Evolutionary conservation across 106 monocot species (phyloP), one percentile per base, ranked within the genome.

Genomic region (Platanthera guangdongensis): DNA sequence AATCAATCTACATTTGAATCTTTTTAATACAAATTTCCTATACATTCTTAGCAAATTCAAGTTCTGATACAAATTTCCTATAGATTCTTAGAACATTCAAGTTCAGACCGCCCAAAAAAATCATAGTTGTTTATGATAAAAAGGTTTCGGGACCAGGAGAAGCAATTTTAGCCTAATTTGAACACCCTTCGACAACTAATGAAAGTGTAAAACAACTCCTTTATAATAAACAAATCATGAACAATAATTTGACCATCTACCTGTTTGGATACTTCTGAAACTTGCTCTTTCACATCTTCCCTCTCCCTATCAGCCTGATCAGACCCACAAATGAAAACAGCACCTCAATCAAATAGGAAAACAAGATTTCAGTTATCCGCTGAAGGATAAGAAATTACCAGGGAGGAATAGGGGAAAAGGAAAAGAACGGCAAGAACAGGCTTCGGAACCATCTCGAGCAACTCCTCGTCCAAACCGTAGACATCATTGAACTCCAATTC

Each of bases 371-470:
- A 0, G 0, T 4, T 51, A 71, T 71, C 45, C n/a, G 3, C 21
- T 51, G 4, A 25, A 12, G 4, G 3, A 22, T 72, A 68, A 68
- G 0, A 72, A 70, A 72, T 80, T 57, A 90, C 90, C 82, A 85
- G 45, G 7, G 78, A 30, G 51, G 62, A 68, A 71, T 78, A 87
- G 12, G 95, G 97, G 85, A 86, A 99, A 54, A 92, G 86, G 59
- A 99, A 90, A 45, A 99, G 16, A 25, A 99, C 97, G 51, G 97
- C 94, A 54, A 99, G 88, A 47, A 99, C 94, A 47, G 97, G 97
- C 73, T 88, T 85, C 19, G 97, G 94, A 32, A 99, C 97, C 92
- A 94, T 88, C 30, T 89, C 90, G 8, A 99, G 83, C 9, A 92
- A 78, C 81, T 99, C 94, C 0, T 90, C 88, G 32, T 94, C 97